Percentiles rank a stretch among this genome's conserved stretches.
Evolutionary conservation across 2,329 filamentous ascomycete genomes (phyloP).

Genomic region (Sporothrix pseudoabietina): DNA sequence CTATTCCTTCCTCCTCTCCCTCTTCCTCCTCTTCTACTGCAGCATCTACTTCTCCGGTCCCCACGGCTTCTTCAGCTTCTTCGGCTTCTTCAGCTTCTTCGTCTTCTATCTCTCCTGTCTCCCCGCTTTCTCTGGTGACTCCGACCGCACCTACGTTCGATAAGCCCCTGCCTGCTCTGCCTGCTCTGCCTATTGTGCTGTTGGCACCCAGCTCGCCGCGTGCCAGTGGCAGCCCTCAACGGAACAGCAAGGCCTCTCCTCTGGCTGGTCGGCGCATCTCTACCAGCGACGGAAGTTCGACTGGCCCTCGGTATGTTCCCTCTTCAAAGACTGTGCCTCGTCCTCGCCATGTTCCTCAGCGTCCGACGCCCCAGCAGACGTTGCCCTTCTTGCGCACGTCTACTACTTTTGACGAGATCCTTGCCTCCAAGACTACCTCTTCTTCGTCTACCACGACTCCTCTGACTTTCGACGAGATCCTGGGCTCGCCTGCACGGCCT

Average conservation of each 20-base stretch:
- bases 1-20: not conserved
- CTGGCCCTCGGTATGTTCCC: slow-evolving; percentile 8
- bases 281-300: not conserved
- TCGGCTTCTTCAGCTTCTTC: not conserved
- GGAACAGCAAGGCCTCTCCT: not conserved
- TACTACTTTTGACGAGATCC: slow-evolving; percentile 6
- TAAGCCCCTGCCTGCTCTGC: not conserved
- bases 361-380: not conserved
- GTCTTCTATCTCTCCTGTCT: not conserved
- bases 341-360: not conserved
- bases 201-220: not conserved
- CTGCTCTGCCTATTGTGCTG: too few species aligned
- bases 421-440: not conserved
- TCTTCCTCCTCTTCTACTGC: not conserved
- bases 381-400: not conserved
- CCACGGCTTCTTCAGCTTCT: not conserved
- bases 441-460: not conserved
- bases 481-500: not conserved
- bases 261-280: not conserved
- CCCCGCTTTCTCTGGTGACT: not conserved
- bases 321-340: not conserved
- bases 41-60: not conserved
- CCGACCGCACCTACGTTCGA: not conserved
- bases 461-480: not conserved
- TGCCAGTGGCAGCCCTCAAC: not conserved